Percentiles rank a stretch among this genome's conserved stretches.
Evolutionary conservation across 768 basidiomycete species (phyloP).

Genomic region (Antrodiella citrinella): DNA sequence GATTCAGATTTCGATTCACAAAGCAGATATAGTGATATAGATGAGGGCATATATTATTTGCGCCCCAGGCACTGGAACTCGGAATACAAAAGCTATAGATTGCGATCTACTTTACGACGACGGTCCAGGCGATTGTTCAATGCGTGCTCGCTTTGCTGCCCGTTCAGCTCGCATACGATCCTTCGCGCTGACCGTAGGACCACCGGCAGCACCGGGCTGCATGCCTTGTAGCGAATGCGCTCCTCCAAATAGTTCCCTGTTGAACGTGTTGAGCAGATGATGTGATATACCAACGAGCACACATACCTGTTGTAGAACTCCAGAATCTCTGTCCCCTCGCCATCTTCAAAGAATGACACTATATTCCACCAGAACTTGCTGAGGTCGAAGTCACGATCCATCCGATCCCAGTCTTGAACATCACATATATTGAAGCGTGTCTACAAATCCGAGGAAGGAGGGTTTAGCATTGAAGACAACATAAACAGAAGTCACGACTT

Average conservation of each 20-base stretch:
- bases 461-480: neutral
- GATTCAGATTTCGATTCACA: neutral
- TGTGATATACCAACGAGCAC: neutral
- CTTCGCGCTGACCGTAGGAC: neutral
- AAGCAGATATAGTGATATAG: neutral
- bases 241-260: neutral
- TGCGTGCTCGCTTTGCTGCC: no score
- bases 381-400: slow-evolving; percentile 1
- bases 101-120: neutral
- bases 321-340: neutral
- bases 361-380: slow-evolving; percentile 1
- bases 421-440: neutral
- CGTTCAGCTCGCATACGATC: neutral
- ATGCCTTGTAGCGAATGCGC: neutral
- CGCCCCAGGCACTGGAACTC: neutral
- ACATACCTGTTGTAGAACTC: neutral
- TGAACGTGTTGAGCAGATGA: neutral
- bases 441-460: no score
- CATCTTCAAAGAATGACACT: neutral
- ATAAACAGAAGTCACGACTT: neutral
- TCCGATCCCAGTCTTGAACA: neutral
- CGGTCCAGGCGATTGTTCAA: no score
- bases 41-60: neutral
- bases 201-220: neutral
- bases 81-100: neutral